Percentiles rank a stretch among this genome's conserved stretches.
Evolutionary conservation across 1,284 basidiomycete species (phyloP).

Genomic region (Sparassis latifolia): DNA sequence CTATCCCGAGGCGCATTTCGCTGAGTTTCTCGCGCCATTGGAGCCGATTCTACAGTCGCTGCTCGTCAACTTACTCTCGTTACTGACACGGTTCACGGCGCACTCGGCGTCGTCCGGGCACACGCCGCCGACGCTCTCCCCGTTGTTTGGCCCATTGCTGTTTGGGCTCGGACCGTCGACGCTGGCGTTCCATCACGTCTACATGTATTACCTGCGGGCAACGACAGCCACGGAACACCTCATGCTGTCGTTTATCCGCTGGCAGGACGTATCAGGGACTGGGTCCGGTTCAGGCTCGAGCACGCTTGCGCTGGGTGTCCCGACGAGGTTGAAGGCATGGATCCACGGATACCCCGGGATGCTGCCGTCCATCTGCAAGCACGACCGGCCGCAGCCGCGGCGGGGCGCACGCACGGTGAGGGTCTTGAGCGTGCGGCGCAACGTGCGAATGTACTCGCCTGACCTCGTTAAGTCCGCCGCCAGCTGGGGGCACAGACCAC

Average conservation of each 20-base stretch:
- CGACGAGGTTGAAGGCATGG: conserved; percentile 78
- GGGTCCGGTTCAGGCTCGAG: conserved; percentile 12
- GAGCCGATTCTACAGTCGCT: conserved; percentile 51
- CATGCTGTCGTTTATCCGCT: conserved; percentile 78
- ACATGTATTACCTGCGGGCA: conserved; percentile 74
- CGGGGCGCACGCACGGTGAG: conserved; percentile 68
- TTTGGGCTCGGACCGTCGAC: conserved; percentile 68
- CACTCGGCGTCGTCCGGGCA: conserved; percentile 77
- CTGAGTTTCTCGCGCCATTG: conserved; percentile 49
- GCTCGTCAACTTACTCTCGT: conserved; percentile 60
- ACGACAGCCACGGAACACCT: conserved; percentile 86
- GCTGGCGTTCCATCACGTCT: conserved; percentile 70
- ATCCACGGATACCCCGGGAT: conserved; percentile 78
- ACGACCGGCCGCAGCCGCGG: conserved; percentile 45
- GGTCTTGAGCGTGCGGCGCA: conserved; percentile 66
- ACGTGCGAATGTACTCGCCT: conserved; percentile 75
- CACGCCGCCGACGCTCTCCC: conserved; percentile 76
- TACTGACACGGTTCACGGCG: conserved; percentile 75
- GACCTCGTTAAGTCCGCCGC: conserved; percentile 73
- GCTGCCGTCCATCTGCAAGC: conserved; percentile 43
- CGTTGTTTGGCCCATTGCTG: conserved; percentile 83
- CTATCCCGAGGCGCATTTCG: conserved; percentile 68
- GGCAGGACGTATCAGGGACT: conserved; percentile 48
- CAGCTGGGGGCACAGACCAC: conserved; percentile 52
- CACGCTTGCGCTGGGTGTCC: conserved; percentile 51